Evolutionary conservation across 768 basidiomycete genomes (phyloP).

Genomic region (Boletus barrowsii): DNA sequence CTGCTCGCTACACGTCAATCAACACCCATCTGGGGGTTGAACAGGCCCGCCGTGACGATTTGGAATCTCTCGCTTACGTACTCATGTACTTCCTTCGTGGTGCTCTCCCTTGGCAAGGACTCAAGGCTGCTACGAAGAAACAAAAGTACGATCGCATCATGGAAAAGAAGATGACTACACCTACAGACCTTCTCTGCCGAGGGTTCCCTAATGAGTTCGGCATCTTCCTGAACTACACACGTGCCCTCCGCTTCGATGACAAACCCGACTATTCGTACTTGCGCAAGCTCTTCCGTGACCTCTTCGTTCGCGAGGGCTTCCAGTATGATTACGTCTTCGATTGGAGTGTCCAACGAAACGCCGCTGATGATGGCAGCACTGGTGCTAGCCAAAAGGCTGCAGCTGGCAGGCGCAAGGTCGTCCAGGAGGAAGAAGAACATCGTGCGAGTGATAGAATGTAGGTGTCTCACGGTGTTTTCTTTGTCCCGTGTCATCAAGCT

Average conservation of each 20-base stretch:
- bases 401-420: constrained; percentile 70
- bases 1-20: constrained; percentile 98
- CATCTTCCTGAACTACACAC: constrained; percentile 98
- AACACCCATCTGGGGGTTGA: constrained; percentile 99
- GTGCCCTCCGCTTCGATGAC: constrained; percentile 98
- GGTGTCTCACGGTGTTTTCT: constrained; percentile 33
- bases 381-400: constrained; percentile 61
- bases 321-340: constrained; percentile 99
- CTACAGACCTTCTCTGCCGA: constrained; percentile 94
- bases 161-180: constrained; percentile 99
- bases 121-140: constrained; percentile 99
- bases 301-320: constrained; percentile 95
- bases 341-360: constrained; percentile 86
- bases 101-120: constrained; percentile 96
- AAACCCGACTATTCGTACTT: constrained; percentile 99
- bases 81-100: constrained; percentile 99
- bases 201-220: constrained; percentile 99
- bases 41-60: constrained; percentile 95
- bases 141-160: constrained; percentile 99
- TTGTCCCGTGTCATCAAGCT: constrained; percentile 13
- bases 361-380: constrained; percentile 62
- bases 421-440: constrained; percentile 83
- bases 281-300: constrained; percentile 97
- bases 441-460: constrained; percentile 82
- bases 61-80: constrained; percentile 97